A percentile compares a stretch with the other conserved stretches of the same genome.
Conservation (phyloP, 2,329 filamentous ascomycete species). For the Penicillium sp. region DNA sequence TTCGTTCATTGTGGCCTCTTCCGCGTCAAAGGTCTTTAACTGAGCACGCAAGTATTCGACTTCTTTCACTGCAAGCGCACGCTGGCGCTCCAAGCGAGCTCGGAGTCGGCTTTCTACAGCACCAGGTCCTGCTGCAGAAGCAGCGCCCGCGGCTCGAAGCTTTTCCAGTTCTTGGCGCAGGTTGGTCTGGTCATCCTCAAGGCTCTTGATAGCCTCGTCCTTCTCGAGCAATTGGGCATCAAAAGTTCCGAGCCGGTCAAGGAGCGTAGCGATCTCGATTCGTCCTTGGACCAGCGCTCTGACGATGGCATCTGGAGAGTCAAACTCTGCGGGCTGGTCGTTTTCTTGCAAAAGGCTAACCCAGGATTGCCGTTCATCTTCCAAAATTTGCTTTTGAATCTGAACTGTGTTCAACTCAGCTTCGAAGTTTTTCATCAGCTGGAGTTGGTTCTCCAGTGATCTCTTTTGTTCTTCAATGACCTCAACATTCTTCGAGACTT, state of each 20-base stretch:
- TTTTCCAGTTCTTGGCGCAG: constrained; percentile 70
- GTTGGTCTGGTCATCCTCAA: constrained; percentile 68
- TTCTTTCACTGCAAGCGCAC: constrained; percentile 81
- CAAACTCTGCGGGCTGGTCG: constrained; percentile 67
- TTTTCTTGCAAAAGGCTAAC: constrained; percentile 76
- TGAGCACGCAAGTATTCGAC: constrained; percentile 92
- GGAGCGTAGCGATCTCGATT: constrained; percentile 72
- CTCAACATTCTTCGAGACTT: constrained; percentile 81
- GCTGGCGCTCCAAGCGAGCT: constrained; percentile 79
- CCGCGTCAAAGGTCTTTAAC: constrained; percentile 80
- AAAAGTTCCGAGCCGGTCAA: constrained; percentile 75
- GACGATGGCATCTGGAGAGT: constrained; percentile 83
- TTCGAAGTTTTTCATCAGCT: constrained; percentile 71
- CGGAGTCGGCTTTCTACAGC: constrained; percentile 65
- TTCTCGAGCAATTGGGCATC: constrained; percentile 76
- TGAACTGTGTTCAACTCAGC: constrained; percentile 75
- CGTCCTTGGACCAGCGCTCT: constrained; percentile 80
- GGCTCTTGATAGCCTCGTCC: constrained; percentile 68
- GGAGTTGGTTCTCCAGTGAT: constrained; percentile 72
- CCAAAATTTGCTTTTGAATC: constrained; percentile 78
- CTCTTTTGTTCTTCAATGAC: constrained; percentile 95
- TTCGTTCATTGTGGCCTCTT: constrained; percentile 78
- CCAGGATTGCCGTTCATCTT: constrained; percentile 87
- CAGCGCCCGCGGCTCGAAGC: constrained; percentile 53
- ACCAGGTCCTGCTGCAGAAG: constrained; percentile 36